Percentiles rank a stretch among this genome's conserved stretches.
phyloP scores from a whole-genome alignment of 768 basidiomycete genomes.

The Rhodotorula paludigena region DNA sequence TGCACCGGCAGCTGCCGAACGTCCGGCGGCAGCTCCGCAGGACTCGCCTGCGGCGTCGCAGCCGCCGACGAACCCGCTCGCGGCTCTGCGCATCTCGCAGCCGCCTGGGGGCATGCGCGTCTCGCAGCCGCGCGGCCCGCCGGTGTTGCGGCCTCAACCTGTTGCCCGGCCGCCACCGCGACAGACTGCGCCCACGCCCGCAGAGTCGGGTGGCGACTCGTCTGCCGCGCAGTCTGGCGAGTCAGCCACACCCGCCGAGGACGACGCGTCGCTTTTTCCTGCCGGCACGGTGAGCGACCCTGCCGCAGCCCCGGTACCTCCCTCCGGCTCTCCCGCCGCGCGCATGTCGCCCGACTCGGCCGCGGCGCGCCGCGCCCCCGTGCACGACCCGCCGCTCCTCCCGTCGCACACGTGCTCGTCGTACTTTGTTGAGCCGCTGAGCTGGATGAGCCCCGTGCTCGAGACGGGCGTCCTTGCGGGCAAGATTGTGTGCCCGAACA shows the following conservation, averaged over 20 bases:
- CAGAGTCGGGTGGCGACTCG: neutral
- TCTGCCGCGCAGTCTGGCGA: neutral
- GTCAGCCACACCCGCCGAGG: neutral
- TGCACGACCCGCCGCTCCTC: conserved; percentile 32
- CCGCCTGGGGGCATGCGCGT: conserved; percentile 1
- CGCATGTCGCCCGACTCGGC: neutral
- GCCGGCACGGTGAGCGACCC: too few relatives aligned
- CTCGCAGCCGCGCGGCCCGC: conserved; percentile 1
- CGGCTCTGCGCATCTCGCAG: conserved; percentile 34
- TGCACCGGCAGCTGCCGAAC: neutral
- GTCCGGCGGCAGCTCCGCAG: neutral
- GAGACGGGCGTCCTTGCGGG: conserved; percentile 71
- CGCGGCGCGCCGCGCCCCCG: neutral
- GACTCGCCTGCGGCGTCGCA: neutral
- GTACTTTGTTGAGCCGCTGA: conserved; percentile 91
- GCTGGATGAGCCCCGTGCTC: conserved; percentile 91
- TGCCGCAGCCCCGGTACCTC: neutral
- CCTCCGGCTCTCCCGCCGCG: neutral
- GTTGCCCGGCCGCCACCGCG: conserved; percentile 15
- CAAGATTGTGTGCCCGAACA: conserved; percentile 86
- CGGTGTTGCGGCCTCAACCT: conserved; percentile 12
- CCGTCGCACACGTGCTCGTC: conserved; percentile 63
- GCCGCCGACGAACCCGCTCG: conserved; percentile 21
- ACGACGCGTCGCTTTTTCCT: neutral
- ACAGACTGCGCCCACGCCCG: neutral